These are phyloP conservation scores for Niebla homalea DNA, from an alignment of 495 filamentous ascomycete genomes.

Conservation along the genomic window DNA sequence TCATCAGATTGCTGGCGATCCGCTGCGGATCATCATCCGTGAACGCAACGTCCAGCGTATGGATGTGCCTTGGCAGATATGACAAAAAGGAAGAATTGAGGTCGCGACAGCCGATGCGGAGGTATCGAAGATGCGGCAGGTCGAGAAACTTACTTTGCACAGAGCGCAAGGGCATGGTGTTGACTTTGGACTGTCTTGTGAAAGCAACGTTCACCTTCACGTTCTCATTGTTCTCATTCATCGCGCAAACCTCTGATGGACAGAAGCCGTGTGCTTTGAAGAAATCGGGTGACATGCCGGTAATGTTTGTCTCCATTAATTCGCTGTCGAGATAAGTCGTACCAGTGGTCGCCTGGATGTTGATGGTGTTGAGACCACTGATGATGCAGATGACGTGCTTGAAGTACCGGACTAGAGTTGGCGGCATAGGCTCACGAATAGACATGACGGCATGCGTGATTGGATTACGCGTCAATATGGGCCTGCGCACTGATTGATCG, in stretches of 20 bases:
- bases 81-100: conserved; percentile 11
- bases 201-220: conserved; percentile 5
- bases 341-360: background rate
- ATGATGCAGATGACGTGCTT: background rate
- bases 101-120: conserved; percentile 11
- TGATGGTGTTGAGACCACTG: background rate
- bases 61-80: conserved; percentile 5
- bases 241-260: conserved; percentile 6
- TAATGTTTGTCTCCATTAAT: conserved; percentile 12
- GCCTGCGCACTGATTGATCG: background rate
- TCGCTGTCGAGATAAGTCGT: background rate
- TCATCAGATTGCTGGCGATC: conserved; percentile 6
- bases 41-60: conserved; percentile 13
- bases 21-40: conserved; percentile 9
- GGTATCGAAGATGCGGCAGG: conserved; percentile 12
- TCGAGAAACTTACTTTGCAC: conserved; percentile 7
- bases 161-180: background rate
- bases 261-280: conserved; percentile 3
- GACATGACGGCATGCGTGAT: conserved; percentile 13
- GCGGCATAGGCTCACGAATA: conserved; percentile 11
- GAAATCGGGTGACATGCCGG: conserved; percentile 9
- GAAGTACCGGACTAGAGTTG: conserved; percentile 6
- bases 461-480: conserved; percentile 1
- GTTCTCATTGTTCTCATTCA: conserved; percentile 9
- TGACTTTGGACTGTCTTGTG: background rate